Evolutionary conservation across 352 stramenopile species (phyloP).

Genomic region (Aphanomyces invadans): DNA sequence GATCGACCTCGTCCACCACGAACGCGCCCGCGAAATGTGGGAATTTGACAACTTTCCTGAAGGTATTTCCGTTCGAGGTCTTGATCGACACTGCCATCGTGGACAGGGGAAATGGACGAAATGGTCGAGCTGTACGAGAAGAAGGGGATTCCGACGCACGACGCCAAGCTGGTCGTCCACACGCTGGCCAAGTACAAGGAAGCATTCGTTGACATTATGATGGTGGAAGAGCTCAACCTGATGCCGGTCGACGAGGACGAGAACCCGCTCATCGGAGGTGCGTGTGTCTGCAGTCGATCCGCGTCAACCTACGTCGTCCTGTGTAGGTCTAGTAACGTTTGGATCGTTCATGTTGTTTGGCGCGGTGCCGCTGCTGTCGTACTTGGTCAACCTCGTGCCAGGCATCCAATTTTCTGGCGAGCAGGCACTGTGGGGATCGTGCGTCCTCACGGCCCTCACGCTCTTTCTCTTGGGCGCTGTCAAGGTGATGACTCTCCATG

Average conservation of each 20-base stretch:
- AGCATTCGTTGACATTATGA: constrained; percentile 97
- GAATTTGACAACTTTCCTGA: constrained; percentile 45
- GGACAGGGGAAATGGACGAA: constrained; percentile 92
- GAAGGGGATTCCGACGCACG: constrained; percentile 83
- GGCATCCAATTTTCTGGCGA: constrained; percentile 49
- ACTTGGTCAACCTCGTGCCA: constrained; percentile 82
- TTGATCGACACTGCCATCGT: neutral
- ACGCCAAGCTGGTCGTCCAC: constrained; percentile 86
- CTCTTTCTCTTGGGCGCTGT: constrained; percentile 91
- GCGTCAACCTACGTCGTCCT: neutral
- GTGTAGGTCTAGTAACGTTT: constrained; percentile 85
- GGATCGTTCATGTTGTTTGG: constrained; percentile 88
- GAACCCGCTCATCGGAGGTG: constrained; percentile 59
- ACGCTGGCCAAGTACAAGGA: constrained; percentile 96
- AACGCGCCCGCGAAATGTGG: constrained; percentile 89
- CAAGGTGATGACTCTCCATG: constrained; percentile 43
- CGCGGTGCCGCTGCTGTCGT: constrained; percentile 89
- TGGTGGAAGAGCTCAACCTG: constrained; percentile 93
- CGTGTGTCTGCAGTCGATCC: neutral
- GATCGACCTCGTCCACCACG: constrained; percentile 89
- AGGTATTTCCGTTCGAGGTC: neutral
- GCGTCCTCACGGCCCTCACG: constrained; percentile 88
- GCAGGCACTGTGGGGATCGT: constrained; percentile 87
- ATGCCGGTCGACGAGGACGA: constrained; percentile 91
- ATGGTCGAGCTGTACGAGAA: constrained; percentile 96